phyloP scores from a whole-genome alignment of 225 moss, liverwort and hornwort genomes.

The Rhytidiadelphus loreus region DNA sequence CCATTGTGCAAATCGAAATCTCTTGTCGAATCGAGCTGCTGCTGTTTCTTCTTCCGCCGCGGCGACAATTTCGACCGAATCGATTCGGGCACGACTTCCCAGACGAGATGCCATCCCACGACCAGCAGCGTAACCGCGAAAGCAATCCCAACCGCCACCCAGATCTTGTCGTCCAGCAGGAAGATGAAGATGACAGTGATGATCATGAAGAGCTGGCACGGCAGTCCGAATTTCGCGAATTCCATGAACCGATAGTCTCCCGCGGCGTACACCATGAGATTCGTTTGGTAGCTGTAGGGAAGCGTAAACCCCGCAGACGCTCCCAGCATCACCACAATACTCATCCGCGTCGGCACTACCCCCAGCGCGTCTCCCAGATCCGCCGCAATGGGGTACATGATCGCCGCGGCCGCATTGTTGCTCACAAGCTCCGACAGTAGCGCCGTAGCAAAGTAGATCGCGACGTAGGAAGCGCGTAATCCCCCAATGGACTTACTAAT shows the following conservation, averaged over 20 bases:
- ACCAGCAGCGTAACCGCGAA: not conserved
- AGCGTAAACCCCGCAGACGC: constrained; percentile 13
- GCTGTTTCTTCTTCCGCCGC: not conserved
- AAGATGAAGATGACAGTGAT: not conserved
- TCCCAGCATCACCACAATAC: constrained; percentile 16
- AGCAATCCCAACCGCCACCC: constrained; percentile 1
- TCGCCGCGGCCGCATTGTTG: constrained; percentile 16
- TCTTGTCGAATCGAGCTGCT: not conserved
- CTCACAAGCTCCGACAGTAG: constrained; percentile 19
- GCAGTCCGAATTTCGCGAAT: constrained; percentile 19
- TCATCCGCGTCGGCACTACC: constrained; percentile 11
- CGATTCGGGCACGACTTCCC: not conserved
- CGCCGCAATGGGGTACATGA: constrained; percentile 19
- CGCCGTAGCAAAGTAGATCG: constrained; percentile 11
- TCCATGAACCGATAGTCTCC: constrained; percentile 16
- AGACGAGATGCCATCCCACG: not conserved
- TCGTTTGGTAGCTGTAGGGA: constrained; percentile 20
- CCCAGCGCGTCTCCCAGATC: not conserved
- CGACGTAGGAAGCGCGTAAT: not conserved
- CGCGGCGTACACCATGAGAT: constrained; percentile 23
- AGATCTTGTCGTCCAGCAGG: constrained; percentile 9
- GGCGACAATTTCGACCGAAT: not conserved
- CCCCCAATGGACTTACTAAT: constrained; percentile 5
- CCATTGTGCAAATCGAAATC: not conserved
- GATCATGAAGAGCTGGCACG: constrained; percentile 6